These are phyloP conservation scores for Lepidium campestre DNA, from an alignment of 441 rosid species.

Conservation along the genomic window DNA sequence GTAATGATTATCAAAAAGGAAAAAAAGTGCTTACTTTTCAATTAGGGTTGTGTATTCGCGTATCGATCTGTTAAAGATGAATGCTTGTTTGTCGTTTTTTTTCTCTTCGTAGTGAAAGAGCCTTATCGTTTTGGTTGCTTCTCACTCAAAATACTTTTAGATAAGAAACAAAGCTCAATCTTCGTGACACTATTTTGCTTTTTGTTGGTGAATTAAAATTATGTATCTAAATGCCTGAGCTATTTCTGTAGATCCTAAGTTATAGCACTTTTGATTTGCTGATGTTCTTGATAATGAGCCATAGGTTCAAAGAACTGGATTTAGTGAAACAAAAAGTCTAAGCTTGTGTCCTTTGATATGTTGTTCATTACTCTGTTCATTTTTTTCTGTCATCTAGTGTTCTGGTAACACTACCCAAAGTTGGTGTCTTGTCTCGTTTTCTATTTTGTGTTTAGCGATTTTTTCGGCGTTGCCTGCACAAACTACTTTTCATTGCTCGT, in stretches of 20 bases:
- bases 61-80: neutral
- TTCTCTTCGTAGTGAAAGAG: neutral
- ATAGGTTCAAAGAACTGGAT: neutral
- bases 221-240: neutral
- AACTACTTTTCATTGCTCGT: neutral
- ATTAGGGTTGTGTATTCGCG: conserved; percentile 14
- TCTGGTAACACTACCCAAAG: neutral
- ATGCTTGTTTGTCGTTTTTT: neutral
- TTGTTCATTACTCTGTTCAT: neutral
- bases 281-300: neutral
- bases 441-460: neutral
- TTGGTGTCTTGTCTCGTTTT: neutral
- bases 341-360: neutral
- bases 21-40: neutral
- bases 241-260: neutral
- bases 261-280: neutral
- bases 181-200: neutral
- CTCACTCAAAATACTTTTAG: neutral
- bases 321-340: neutral
- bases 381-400: neutral
- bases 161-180: neutral
- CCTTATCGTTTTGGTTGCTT: neutral
- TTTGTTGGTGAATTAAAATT: neutral
- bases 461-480: neutral
- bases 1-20: neutral